Conservation (phyloP, 169 alveolate species). For the Plasmodium falciparum region DNA sequence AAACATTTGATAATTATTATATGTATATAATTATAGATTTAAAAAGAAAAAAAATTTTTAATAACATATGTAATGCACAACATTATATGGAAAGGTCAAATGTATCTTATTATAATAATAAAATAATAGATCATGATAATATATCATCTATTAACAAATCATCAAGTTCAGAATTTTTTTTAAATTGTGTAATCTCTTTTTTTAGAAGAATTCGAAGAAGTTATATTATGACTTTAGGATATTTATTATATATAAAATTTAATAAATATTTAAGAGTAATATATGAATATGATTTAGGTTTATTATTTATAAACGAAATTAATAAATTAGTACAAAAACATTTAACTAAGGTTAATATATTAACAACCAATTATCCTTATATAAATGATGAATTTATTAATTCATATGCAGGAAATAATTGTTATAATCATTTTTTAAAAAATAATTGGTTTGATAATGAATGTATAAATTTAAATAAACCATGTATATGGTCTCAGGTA, state of each 20-base stretch:
- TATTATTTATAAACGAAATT: slow-evolving; percentile 55
- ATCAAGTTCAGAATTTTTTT: not conserved
- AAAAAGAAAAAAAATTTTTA: slow-evolving; percentile 27
- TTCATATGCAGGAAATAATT: slow-evolving; percentile 74
- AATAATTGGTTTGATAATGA: slow-evolving; percentile 76
- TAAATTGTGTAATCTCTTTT: slow-evolving; percentile 26
- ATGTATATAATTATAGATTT: slow-evolving; percentile 66
- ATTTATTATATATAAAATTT: slow-evolving; percentile 35
- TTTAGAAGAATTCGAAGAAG: slow-evolving; percentile 67
- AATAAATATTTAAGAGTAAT: slow-evolving; percentile 41
- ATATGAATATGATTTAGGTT: slow-evolving; percentile 52
- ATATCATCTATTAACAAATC: not conserved
- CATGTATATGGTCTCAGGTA: slow-evolving; percentile 76
- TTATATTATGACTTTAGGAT: slow-evolving; percentile 58
- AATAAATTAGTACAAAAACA: slow-evolving; percentile 41
- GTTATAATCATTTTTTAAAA: slow-evolving; percentile 65
- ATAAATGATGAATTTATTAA: slow-evolving; percentile 35
- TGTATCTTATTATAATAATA: not conserved
- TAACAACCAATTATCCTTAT: slow-evolving; percentile 73
- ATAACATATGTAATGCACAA: slow-evolving; percentile 33
- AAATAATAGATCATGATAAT: not conserved
- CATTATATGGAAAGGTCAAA: slow-evolving; percentile 3
- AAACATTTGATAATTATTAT: slow-evolving; percentile 69
- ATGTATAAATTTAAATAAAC: slow-evolving; percentile 55
- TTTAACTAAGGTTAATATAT: slow-evolving; percentile 47